phyloP scores from a whole-genome alignment of 306 rosid genomes.

The Rosa rugosa region DNA sequence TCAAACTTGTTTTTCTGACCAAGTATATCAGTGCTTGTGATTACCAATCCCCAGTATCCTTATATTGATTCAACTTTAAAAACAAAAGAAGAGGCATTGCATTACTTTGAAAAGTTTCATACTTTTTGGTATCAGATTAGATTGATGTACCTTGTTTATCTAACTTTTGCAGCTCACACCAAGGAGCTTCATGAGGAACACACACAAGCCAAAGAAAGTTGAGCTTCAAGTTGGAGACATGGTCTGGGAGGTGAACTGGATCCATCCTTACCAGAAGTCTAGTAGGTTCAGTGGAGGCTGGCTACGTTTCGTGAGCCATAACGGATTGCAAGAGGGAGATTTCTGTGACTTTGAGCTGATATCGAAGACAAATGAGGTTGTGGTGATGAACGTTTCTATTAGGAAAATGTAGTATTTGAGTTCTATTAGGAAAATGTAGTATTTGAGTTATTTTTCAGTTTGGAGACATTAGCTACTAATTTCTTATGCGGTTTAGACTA shows the following conservation, averaged over 20 bases:
- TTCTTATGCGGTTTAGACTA: background rate
- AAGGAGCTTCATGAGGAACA: background rate
- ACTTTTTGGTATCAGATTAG: background rate
- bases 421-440: background rate
- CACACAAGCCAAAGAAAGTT: background rate
- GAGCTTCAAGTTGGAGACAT: background rate
- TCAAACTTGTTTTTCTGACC: background rate
- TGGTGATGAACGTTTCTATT: background rate
- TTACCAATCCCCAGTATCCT: background rate
- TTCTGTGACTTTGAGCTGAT: background rate
- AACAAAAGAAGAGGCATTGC: background rate
- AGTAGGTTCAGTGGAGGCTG: background rate
- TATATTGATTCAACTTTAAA: too few relatives aligned
- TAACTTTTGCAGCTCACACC: background rate
- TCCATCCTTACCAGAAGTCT: background rate
- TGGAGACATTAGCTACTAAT: background rate
- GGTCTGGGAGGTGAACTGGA: background rate
- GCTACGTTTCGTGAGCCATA: background rate
- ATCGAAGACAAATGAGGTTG: background rate
- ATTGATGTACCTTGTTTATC: background rate
- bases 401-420: background rate
- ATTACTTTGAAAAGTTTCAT: background rate
- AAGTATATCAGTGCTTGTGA: background rate
- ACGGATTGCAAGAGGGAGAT: background rate
- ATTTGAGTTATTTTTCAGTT: background rate